These are phyloP conservation scores for Petunia secreta DNA, from an alignment of 257 asterid species.

Conservation along the genomic window DNA sequence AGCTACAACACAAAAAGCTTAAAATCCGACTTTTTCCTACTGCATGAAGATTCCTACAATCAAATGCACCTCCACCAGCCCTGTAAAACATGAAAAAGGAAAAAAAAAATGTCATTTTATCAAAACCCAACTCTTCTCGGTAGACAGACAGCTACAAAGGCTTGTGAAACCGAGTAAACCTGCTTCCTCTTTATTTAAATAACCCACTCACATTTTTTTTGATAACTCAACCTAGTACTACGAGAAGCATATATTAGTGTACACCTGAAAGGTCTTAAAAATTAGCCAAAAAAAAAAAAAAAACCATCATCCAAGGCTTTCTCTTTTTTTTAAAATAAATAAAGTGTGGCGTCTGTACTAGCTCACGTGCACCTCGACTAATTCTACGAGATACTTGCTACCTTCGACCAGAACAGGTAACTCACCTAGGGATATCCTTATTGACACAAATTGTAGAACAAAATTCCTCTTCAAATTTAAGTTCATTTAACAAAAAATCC, in stretches of 20 bases:
- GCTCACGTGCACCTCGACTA: background rate
- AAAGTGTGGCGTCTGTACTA: background rate
- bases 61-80: background rate
- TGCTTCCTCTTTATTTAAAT: slow-evolving; percentile 7
- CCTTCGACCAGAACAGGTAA: background rate
- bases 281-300: background rate
- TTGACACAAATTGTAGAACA: background rate
- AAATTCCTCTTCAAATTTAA: background rate
- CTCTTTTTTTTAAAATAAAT: background rate
- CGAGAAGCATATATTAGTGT: background rate
- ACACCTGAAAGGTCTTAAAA: too few species aligned
- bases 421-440: background rate
- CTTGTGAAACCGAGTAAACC: slow-evolving; percentile 8
- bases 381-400: too few species aligned
- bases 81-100: slow-evolving; percentile 1
- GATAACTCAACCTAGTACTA: background rate
- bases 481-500: background rate
- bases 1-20: slow-evolving; percentile 26
- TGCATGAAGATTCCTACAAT: slow-evolving; percentile 43
- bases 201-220: background rate
- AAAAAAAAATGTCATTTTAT: background rate
- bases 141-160: background rate
- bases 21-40: slow-evolving; percentile 33
- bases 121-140: background rate
- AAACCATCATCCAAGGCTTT: background rate